Conservation (phyloP, 805 yeast species). For the Hanseniaspora clermontiae region DNA sequence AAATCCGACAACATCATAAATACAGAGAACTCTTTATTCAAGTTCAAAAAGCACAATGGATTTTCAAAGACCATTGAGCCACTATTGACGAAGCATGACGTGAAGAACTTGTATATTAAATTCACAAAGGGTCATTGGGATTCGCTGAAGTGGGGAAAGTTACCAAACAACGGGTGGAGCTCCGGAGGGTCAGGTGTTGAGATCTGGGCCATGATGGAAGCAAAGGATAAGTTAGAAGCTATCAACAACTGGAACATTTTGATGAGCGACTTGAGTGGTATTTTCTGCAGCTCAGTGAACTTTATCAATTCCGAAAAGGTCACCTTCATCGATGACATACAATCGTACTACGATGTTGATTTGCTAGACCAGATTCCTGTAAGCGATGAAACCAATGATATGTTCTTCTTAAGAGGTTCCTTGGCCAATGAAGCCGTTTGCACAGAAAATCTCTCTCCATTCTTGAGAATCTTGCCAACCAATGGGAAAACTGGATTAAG, state of each 20-base stretch:
- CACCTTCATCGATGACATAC: slow-evolving; percentile 44
- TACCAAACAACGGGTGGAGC: slow-evolving; percentile 56
- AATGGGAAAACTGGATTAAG: slow-evolving; percentile 84
- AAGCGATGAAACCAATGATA: slow-evolving; percentile 26
- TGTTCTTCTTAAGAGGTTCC: slow-evolving; percentile 64
- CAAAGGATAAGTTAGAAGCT: slow-evolving; percentile 42
- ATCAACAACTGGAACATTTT: slow-evolving; percentile 55
- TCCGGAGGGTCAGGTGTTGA: slow-evolving; percentile 96
- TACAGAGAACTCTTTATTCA: slow-evolving; percentile 15
- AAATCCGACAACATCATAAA: slow-evolving; percentile 36
- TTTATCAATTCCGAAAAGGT: slow-evolving; percentile 73
- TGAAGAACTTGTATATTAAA: slow-evolving; percentile 68
- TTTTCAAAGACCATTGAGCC: slow-evolving; percentile 80
- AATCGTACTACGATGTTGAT: slow-evolving; percentile 21
- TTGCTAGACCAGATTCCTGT: slow-evolving; percentile 16
- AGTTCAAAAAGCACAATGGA: slow-evolving; percentile 41
- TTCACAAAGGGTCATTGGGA: slow-evolving; percentile 97
- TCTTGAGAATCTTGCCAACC: slow-evolving; percentile 77
- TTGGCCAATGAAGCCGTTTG: slow-evolving; percentile 92
- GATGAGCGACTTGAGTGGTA: slow-evolving; percentile 69
- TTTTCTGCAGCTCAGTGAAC: slow-evolving; percentile 89
- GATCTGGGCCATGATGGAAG: slow-evolving; percentile 75
- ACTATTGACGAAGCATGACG: slow-evolving; percentile 48
- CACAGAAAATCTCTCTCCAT: slow-evolving; percentile 92
- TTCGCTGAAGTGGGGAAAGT: slow-evolving; percentile 68